Percentiles rank a stretch among this genome's conserved stretches.
Conservation (phyloP, 805 yeast species). For the Kuraishia borneana region DNA sequence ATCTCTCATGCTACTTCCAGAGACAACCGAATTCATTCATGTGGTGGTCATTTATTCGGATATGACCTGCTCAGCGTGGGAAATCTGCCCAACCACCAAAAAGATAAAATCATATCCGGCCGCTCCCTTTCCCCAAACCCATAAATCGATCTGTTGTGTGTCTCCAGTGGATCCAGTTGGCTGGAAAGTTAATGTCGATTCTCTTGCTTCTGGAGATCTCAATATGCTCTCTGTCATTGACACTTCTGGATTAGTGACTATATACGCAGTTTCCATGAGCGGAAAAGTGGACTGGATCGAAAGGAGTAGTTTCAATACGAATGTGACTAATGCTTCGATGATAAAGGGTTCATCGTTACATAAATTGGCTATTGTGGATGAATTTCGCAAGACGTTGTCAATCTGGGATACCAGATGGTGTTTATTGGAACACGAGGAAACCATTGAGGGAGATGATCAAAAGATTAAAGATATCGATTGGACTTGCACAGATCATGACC, state of each 20-base stretch:
- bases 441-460: constrained; percentile 17
- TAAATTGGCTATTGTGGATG: constrained; percentile 66
- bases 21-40: constrained; percentile 15
- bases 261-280: constrained; percentile 30
- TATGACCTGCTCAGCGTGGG: constrained; percentile 29
- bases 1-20: constrained; percentile 25
- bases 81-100: constrained; percentile 13
- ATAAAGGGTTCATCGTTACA: constrained; percentile 68
- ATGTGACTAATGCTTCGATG: constrained; percentile 35
- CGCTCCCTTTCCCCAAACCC: constrained; percentile 24
- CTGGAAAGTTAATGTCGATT: constrained; percentile 23
- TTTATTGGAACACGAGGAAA: constrained; percentile 52
- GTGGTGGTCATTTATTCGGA: constrained; percentile 39
- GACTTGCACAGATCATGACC: constrained; percentile 60
- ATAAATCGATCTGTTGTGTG: constrained; percentile 27
- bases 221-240: constrained; percentile 52
- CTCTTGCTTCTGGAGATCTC: constrained; percentile 12
- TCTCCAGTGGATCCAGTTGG: constrained; percentile 63
- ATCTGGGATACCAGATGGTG: constrained; percentile 75
- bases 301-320: constrained; percentile 41
- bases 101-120: constrained; percentile 20
- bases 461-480: constrained; percentile 70
- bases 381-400: constrained; percentile 34
- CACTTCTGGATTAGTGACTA: constrained; percentile 32
- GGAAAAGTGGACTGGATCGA: constrained; percentile 38